Evolutionary conservation across 345 rosid genomes (phyloP).

Genomic region (Physaria fendleri): DNA sequence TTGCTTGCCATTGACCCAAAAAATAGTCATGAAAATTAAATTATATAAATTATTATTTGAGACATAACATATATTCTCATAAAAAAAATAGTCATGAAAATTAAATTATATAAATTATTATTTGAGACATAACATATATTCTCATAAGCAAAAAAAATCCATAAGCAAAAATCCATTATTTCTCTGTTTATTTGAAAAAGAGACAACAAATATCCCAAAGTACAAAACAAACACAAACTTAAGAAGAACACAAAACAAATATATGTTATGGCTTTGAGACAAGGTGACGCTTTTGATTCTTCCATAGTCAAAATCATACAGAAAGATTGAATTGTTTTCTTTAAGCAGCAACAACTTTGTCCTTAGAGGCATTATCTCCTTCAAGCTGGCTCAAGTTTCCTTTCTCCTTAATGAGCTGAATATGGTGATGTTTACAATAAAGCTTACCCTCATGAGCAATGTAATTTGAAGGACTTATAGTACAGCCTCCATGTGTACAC

Average conservation of each 20-base stretch:
- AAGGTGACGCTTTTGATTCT: slow-evolving; percentile 8
- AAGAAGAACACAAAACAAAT: slow-evolving; percentile 14
- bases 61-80: too few relatives aligned
- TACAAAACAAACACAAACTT: not conserved
- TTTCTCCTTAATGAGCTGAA: slow-evolving; percentile 87
- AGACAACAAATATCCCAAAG: slow-evolving; percentile 13
- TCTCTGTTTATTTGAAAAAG: slow-evolving; percentile 2
- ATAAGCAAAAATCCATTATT: slow-evolving; percentile 13
- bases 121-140: not conserved
- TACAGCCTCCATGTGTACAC: slow-evolving; percentile 96
- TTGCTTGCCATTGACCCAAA: not conserved
- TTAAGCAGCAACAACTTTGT: slow-evolving; percentile 30
- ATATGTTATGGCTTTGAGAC: not conserved
- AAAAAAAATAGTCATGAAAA: not conserved
- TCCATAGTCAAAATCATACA: slow-evolving; percentile 6
- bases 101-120: not conserved
- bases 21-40: too few relatives aligned
- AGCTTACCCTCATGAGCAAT: slow-evolving; percentile 92
- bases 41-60: too few relatives aligned
- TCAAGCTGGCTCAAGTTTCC: slow-evolving; percentile 96
- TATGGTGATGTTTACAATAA: slow-evolving; percentile 95
- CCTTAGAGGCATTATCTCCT: slow-evolving; percentile 40
- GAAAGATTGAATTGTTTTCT: not conserved
- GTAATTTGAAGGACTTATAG: slow-evolving; percentile 90
- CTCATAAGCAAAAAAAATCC: not conserved